Evolutionary conservation across 495 filamentous ascomycete genomes (phyloP), one percentile per base, ranked within the genome.

Genomic region (Viridothelium virens): DNA sequence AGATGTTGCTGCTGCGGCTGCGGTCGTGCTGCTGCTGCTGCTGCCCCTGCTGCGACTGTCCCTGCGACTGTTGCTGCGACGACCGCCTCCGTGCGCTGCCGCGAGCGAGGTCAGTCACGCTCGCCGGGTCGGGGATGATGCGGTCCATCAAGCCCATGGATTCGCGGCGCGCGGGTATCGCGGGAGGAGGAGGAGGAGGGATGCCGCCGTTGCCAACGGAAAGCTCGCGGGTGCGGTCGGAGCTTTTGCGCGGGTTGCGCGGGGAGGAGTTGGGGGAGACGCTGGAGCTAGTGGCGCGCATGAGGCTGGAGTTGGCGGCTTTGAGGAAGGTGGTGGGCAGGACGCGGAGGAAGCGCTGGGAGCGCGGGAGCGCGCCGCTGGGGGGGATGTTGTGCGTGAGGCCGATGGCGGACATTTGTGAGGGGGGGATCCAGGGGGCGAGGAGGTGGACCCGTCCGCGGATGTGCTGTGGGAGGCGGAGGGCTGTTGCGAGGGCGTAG

Each of bases 361-460:
- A 89, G 50, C 93, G 93, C 10, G 94, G 95, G 56, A 99, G 87
- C 9, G 91, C 88, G 70, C 88, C 92, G 1, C 84, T 86, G 0
- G 91, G 91, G 0, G 89, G 85, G 10, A 88, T 78, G 11, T 88
- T 86, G 68, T 90, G 85, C 18, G 88, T 84, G n/a, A 88, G 82
- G 38, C 91, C 83, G 38, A 78, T 75, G 61, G 95, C 88, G 44
- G 87, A 92, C 80, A 97, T 89, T 72, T 99, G 94, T n/a, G 91
- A 96, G 0, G 94, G 94, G 1, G 94, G 94, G 48, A 99, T 97
- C 95, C 94, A 99, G 0, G 94, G 94, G 2, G 94, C 93, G 12
- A 99, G 82, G 9, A 99, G 86, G 76, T 99, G 94, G 34, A 99
- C 93, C 39, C 91, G 89, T 36, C 95, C 93, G 16, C 93, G 87